Conservation (phyloP, 352 stramenopile species). For the Thraustochytrium sp. region DNA sequence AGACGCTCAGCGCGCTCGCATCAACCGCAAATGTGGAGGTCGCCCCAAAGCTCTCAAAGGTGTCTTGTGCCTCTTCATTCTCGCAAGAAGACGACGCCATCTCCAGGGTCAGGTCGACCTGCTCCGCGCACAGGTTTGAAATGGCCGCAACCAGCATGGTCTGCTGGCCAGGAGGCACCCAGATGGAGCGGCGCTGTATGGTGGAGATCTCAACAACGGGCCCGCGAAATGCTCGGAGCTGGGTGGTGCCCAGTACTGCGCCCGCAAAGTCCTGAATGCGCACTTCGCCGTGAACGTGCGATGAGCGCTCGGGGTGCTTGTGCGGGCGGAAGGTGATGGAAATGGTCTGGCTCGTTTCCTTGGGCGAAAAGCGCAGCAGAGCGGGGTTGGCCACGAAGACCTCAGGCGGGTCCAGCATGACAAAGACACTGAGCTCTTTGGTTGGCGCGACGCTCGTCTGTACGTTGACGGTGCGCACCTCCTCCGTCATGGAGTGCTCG, state of each 20-base stretch:
- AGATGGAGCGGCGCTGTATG: not conserved
- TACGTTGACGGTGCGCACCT: not conserved
- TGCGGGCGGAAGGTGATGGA: constrained; percentile 12
- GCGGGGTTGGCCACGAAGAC: constrained; percentile 4
- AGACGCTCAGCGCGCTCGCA: not conserved
- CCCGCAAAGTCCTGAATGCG: not conserved
- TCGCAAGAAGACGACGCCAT: too few relatives aligned
- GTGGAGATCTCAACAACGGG: not conserved
- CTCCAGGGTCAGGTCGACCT: not conserved
- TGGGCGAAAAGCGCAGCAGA: constrained; percentile 6
- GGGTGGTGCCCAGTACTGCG: not conserved
- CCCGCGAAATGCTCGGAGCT: not conserved
- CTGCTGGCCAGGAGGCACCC: not conserved
- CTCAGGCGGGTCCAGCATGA: constrained; percentile 2
- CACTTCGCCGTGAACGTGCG: not conserved
- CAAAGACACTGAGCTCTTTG: not conserved
- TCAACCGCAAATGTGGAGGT: not conserved
- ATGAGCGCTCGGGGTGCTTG: not conserved
- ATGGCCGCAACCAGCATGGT: not conserved
- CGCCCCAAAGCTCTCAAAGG: not conserved
- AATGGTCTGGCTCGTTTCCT: not conserved
- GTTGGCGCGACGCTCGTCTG: not conserved
- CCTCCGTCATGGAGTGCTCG: not conserved
- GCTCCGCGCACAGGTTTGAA: not conserved
- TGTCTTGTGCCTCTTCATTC: not conserved